These are phyloP conservation scores for Pythium angustatum DNA, from an alignment of 352 stramenopile species.

Conservation along the genomic window DNA sequence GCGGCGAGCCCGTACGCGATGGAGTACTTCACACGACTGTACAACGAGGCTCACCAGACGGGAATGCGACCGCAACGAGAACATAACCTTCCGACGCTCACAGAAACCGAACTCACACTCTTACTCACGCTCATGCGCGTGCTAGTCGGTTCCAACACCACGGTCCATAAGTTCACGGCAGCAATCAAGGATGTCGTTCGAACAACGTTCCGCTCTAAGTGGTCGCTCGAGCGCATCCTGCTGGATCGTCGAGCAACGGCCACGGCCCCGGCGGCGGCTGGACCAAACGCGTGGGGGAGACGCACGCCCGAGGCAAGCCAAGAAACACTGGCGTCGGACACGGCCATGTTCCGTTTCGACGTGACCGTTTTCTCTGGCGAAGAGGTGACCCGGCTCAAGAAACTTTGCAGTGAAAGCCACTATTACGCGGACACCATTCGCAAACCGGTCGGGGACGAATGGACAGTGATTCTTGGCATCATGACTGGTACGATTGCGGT, in stretches of 20 bases:
- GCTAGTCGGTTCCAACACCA: neutral
- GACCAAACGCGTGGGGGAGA: neutral
- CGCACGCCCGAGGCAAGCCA: neutral
- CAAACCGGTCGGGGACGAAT: slow-evolving; percentile 9
- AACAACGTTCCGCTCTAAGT: neutral
- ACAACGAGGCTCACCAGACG: neutral
- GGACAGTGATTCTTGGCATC: slow-evolving; percentile 10
- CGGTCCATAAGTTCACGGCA: neutral
- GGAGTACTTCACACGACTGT: neutral
- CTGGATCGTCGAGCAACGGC: neutral
- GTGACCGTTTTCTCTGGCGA: neutral
- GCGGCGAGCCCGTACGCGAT: neutral
- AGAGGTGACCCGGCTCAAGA: neutral
- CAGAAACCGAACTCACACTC: neutral
- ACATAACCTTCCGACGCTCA: neutral
- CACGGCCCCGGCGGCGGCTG: neutral
- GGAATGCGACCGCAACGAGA: neutral
- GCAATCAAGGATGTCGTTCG: neutral
- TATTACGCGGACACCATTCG: neutral
- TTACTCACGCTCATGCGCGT: neutral
- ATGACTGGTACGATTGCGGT: slow-evolving; percentile 12
- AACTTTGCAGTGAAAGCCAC: neutral
- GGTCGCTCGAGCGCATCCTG: neutral
- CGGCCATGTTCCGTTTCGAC: slow-evolving; percentile 7
- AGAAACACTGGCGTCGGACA: neutral